Conservation (phyloP, 2,329 filamentous ascomycete species). For the Lomentospora prolificans region DNA sequence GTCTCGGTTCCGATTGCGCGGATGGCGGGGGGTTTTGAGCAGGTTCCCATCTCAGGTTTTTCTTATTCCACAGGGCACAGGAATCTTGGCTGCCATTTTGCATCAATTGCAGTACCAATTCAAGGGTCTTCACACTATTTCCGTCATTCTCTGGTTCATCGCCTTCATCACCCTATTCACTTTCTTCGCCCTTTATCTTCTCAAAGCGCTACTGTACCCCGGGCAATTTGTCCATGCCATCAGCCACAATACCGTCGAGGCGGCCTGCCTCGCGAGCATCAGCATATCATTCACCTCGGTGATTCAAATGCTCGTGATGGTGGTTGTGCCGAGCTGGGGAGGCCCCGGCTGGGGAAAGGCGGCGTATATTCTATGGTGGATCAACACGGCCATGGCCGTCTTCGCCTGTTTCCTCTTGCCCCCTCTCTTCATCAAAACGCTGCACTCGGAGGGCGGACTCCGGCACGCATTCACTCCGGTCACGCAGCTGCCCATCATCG, state of each 20-base stretch:
- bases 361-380: slow-evolving; percentile 30
- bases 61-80: slow-evolving; percentile 26
- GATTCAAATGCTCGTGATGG: slow-evolving; percentile 16
- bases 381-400: slow-evolving; percentile 22
- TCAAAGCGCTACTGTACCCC: slow-evolving; percentile 22
- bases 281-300: slow-evolving; percentile 22
- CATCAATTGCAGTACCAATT: slow-evolving; percentile 30
- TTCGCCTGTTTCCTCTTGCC: slow-evolving; percentile 22
- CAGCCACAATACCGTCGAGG: slow-evolving; percentile 21
- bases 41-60: slow-evolving; percentile 26
- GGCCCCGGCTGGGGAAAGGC: slow-evolving; percentile 16
- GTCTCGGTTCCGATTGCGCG: background rate
- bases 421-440: slow-evolving; percentile 24
- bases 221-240: slow-evolving; percentile 20
- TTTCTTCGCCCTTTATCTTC: slow-evolving; percentile 20
- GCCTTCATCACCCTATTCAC: slow-evolving; percentile 22
- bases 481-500: slow-evolving; percentile 26
- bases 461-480: slow-evolving; percentile 22
- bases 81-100: slow-evolving; percentile 24
- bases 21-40: slow-evolving; percentile 15
- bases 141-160: slow-evolving; percentile 27
- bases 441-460: slow-evolving; percentile 19
- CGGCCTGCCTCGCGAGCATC: slow-evolving; percentile 27
- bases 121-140: slow-evolving; percentile 22
- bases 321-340: slow-evolving; percentile 12